Base-by-base conservation (phyloP, 352 stramenopile genomes). In the Vaucheria bursata region DNA sequence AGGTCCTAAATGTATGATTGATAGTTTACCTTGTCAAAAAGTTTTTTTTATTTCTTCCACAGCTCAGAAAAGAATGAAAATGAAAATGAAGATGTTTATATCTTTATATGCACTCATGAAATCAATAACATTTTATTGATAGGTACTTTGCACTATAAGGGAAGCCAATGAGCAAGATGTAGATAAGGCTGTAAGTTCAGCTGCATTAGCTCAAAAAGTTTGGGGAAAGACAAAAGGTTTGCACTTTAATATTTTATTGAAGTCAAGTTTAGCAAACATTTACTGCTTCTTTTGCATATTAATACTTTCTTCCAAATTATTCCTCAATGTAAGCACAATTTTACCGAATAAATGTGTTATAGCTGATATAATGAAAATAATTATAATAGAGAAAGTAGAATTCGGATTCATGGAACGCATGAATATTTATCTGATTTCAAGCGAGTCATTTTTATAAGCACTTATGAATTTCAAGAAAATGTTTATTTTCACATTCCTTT, bases 151-250 rank as follows among this genome's bases (percentile, higher is more conserved):
- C 2, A 68, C 2, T 7, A 2, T 68, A 2, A 2, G 31, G 6
- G 53, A 68, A 7, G 53, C 53, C 2, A 68, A 7, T 34, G 53
- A 68, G 2, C 31, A 31, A 2, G 53, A 68, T 34, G 53, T 68
- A 2, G 53, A 68, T 7, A 34, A 31, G 2, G 53, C 53, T 2
- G 2, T 2, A 2, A 68, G 2, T 2, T 31, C 53, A 7, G 53
- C 53, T 7, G 53, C 8, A 2, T 7, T 34, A 31, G 53, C 53
- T 34, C 34, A 68, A 34, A 31, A 31, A 7, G 53, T 34, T 34
- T 68, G 53, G 53, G 53, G 53, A 31, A 68, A 68, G 53, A 68
- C 53, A 2, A 68, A 31, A 68, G 53, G 53, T 68, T 31, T 37
- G 53, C 34, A 7, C 2, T 7, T 7, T 2, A 2, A 2, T 7